Evolutionary conservation across 192 early-diverging fungal species (phyloP).

Genomic region (Geranomyces variabilis): DNA sequence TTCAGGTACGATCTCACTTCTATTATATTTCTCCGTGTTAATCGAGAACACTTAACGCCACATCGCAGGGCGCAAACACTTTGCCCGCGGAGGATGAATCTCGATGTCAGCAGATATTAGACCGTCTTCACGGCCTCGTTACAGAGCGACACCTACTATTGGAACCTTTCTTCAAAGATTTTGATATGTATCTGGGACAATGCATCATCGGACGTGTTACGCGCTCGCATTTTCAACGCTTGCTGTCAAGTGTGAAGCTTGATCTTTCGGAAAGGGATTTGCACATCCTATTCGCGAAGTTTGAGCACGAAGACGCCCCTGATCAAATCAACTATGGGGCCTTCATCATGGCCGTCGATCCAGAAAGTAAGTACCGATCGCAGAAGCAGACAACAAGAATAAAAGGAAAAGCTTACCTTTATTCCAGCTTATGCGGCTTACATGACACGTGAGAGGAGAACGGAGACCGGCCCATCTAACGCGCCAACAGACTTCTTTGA

Average conservation of each 20-base stretch:
- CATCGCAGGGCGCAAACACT: slow-evolving; percentile 40
- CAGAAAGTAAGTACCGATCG: slow-evolving; percentile 45
- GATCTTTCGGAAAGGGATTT: slow-evolving; percentile 55
- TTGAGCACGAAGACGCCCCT: slow-evolving; percentile 40
- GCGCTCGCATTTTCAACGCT: slow-evolving; percentile 55
- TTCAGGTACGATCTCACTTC: too few species aligned
- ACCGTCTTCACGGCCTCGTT: slow-evolving; percentile 39
- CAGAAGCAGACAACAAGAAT: background rate
- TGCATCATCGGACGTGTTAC: slow-evolving; percentile 52
- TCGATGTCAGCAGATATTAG: slow-evolving; percentile 45
- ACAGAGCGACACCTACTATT: slow-evolving; percentile 49
- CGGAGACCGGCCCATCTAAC: background rate
- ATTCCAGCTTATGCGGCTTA: background rate
- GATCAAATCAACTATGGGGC: slow-evolving; percentile 59
- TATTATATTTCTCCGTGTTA: too few species aligned
- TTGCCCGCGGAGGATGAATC: slow-evolving; percentile 48
- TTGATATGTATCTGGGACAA: slow-evolving; percentile 52
- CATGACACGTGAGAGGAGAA: background rate
- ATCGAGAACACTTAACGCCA: too few species aligned
- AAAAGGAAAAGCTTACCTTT: too few species aligned
- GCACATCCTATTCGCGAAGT: slow-evolving; percentile 57
- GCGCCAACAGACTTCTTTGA: slow-evolving; percentile 5
- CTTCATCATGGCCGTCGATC: slow-evolving; percentile 55
- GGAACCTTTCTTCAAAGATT: slow-evolving; percentile 57
- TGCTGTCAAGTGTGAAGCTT: slow-evolving; percentile 51